These are phyloP conservation scores for Eucalyptus caleyi DNA, from an alignment of 345 rosid species.

Conservation along the genomic window DNA sequence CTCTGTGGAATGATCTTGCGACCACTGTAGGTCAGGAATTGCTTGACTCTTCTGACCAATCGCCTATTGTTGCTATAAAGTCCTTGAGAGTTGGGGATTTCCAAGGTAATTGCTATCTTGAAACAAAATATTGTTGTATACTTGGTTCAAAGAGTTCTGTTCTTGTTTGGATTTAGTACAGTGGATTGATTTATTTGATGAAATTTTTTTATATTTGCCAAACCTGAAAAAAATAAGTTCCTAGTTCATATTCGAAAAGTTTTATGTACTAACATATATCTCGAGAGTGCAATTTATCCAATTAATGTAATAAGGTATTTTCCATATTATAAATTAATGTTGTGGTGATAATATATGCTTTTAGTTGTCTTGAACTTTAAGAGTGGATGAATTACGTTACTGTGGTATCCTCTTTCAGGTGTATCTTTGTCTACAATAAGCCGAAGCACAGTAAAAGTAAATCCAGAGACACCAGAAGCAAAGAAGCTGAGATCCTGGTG, in stretches of 20 bases:
- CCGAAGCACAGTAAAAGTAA: conserved; percentile 46
- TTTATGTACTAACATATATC: background rate
- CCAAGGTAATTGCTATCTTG: conserved; percentile 42
- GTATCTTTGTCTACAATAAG: conserved; percentile 65
- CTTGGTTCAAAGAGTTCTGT: background rate
- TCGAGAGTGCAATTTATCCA: background rate
- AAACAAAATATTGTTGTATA: background rate
- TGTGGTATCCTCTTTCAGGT: conserved; percentile 25
- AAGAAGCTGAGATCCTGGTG: conserved; percentile 70
- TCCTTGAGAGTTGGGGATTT: conserved; percentile 79
- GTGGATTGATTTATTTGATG: background rate
- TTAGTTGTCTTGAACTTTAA: background rate
- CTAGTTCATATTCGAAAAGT: background rate
- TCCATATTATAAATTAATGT: background rate
- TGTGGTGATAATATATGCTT: background rate
- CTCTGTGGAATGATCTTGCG: conserved; percentile 85
- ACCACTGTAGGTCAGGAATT: conserved; percentile 62
- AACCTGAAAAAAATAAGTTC: background rate
- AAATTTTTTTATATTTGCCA: background rate
- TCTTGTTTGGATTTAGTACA: background rate
- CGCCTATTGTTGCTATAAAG: conserved; percentile 73
- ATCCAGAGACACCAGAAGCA: conserved; percentile 69
- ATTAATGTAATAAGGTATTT: background rate
- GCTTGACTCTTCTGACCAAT: conserved; percentile 51
- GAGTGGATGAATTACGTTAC: background rate